Conservation (phyloP, 768 basidiomycete genomes). For the Neoboletus subvelutipes region DNA sequence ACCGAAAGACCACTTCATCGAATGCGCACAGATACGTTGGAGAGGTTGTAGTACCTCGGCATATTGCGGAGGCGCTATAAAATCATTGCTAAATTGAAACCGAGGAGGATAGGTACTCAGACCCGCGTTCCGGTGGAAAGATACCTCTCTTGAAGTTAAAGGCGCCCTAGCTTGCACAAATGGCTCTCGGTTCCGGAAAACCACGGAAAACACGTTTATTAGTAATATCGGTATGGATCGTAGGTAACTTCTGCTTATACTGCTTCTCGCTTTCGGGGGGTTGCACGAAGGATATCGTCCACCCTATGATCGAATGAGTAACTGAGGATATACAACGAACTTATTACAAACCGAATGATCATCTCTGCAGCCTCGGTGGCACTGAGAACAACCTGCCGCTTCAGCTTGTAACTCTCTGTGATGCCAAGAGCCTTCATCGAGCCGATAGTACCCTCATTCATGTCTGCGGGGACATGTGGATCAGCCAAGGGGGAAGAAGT, state of each 20-base stretch:
- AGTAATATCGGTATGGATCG: neutral
- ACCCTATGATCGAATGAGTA: conserved; percentile 49
- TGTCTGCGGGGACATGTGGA: conserved; percentile 51
- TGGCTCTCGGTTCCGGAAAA: neutral
- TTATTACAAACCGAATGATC: conserved; percentile 77
- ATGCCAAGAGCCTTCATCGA: conserved; percentile 88
- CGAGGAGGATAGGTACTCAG: neutral
- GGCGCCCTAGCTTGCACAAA: neutral
- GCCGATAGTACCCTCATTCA: conserved; percentile 81
- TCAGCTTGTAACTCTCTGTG: conserved; percentile 97
- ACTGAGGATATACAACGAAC: neutral
- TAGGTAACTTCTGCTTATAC: conserved; percentile 39
- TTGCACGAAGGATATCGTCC: conserved; percentile 85
- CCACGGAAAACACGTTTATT: conserved; percentile 3
- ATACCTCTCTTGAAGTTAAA: neutral
- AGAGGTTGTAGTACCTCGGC: neutral
- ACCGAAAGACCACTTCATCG: neutral
- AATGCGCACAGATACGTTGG: neutral
- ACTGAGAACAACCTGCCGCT: conserved; percentile 90
- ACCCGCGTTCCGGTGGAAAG: neutral
- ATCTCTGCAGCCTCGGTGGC: conserved; percentile 98
- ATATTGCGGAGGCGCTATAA: neutral
- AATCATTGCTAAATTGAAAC: neutral
- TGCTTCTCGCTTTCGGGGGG: conserved; percentile 84
- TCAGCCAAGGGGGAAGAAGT: neutral